Percentiles rank a stretch among this genome's conserved stretches.
Evolutionary conservation across 352 stramenopile species (phyloP).

Genomic region (Aphanomyces cochlioides): DNA sequence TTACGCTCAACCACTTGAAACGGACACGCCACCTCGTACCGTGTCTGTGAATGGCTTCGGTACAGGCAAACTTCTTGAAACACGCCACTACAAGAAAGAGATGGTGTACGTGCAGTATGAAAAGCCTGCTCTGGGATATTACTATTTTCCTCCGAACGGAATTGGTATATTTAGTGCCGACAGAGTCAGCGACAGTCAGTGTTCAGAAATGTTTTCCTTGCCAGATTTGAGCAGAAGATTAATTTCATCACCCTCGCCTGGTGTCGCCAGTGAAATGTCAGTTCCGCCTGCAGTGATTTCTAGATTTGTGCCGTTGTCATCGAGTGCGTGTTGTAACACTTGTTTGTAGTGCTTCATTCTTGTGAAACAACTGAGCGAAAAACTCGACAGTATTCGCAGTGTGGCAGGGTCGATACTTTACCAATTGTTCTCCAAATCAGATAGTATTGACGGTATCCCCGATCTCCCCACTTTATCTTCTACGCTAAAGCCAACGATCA

Average conservation of each 20-base stretch:
- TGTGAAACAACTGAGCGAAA: constrained; percentile 96
- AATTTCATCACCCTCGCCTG: too few relatives aligned
- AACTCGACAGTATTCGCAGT: constrained; percentile 91
- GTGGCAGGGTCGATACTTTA: constrained; percentile 87
- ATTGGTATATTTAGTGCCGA: constrained; percentile 39
- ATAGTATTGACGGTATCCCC: constrained; percentile 71
- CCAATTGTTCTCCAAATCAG: constrained; percentile 68
- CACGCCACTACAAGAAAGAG: neutral
- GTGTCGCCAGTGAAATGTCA: neutral
- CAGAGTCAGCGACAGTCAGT: neutral
- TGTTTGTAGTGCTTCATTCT: constrained; percentile 64
- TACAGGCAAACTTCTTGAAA: constrained; percentile 5
- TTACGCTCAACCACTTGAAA: too few relatives aligned
- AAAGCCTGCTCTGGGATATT: constrained; percentile 56
- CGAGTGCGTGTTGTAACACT: constrained; percentile 31
- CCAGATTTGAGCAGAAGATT: neutral
- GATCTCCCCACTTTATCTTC: constrained; percentile 69
- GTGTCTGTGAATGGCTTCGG: constrained; percentile 15
- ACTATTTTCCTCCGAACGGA: constrained; percentile 65
- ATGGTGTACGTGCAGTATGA: constrained; percentile 47
- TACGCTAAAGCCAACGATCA: constrained; percentile 53
- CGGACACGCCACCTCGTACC: neutral
- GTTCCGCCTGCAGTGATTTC: constrained; percentile 18
- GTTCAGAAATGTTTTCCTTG: constrained; percentile 19
- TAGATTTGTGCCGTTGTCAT: constrained; percentile 11